These are phyloP conservation scores for Pseudognaphalium luteoalbum DNA, from an alignment of 129 eudicot species.

Conservation along the genomic window DNA sequence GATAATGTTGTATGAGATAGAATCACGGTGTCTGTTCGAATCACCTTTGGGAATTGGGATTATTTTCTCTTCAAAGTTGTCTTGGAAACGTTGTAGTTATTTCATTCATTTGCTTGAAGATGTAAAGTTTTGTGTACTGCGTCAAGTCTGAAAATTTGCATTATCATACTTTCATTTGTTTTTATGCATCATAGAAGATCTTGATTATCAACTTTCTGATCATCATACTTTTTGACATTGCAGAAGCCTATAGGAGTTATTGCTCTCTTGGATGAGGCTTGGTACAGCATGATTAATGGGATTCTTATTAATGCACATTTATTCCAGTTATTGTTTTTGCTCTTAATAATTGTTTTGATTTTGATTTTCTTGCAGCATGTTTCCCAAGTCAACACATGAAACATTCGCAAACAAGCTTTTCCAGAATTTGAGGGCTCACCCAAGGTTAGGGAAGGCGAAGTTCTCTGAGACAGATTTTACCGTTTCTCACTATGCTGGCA, in stretches of 20 bases:
- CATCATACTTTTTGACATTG: slow-evolving; percentile 40
- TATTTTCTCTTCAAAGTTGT: background rate
- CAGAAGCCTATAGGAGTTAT: slow-evolving; percentile 96
- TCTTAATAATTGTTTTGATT: slow-evolving; percentile 27
- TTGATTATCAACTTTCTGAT: slow-evolving; percentile 26
- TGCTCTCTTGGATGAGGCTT: slow-evolving; percentile 96
- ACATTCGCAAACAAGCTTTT: slow-evolving; percentile 94
- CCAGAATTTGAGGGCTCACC: slow-evolving; percentile 75
- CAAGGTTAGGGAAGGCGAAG: slow-evolving; percentile 84
- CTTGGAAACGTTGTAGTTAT: background rate
- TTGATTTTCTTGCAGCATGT: slow-evolving; percentile 72
- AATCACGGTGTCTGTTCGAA: background rate
- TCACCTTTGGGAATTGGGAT: background rate
- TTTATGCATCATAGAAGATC: background rate
- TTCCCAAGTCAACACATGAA: slow-evolving; percentile 96
- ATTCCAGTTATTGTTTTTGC: slow-evolving; percentile 15
- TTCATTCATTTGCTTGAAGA: background rate
- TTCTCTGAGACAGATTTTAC: slow-evolving; percentile 93
- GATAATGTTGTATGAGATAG: background rate
- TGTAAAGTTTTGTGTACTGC: background rate
- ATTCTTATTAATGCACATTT: slow-evolving; percentile 27
- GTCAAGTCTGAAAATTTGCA: background rate
- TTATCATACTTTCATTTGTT: background rate
- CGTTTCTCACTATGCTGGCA: slow-evolving; percentile 94
- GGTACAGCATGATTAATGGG: slow-evolving; percentile 54